These are phyloP conservation scores for Jacaranda mimosifolia DNA, from an alignment of 257 asterid genomes.

Conservation along the genomic window DNA sequence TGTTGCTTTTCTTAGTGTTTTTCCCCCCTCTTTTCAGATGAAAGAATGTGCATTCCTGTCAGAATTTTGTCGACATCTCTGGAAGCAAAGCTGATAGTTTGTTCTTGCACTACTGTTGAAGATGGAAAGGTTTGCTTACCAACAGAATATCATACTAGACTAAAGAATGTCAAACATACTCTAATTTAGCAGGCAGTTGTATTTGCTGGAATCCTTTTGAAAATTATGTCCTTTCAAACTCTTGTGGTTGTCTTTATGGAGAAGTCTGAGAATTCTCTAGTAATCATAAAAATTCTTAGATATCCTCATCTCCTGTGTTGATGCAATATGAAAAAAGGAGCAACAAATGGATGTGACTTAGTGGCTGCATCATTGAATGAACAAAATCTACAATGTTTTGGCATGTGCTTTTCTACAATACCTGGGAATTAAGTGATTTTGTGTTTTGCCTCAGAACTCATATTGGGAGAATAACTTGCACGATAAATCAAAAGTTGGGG, in stretches of 20 bases:
- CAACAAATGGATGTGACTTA: constrained; percentile 25
- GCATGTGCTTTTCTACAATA: constrained; percentile 22
- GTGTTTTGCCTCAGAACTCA: constrained; percentile 52
- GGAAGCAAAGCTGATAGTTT: constrained; percentile 87
- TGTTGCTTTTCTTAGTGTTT: constrained; percentile 22
- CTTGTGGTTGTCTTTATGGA: constrained; percentile 5
- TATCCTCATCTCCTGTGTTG: neutral
- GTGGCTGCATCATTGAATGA: constrained; percentile 14
- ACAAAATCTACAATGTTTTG: neutral
- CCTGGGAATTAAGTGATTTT: constrained; percentile 4
- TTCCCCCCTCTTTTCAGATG: constrained; percentile 51
- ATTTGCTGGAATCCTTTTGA: constrained; percentile 24
- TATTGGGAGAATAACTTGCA: constrained; percentile 46
- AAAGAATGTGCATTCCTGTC: constrained; percentile 56
- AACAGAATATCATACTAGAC: constrained; percentile 24
- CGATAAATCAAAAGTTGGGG: constrained; percentile 35
- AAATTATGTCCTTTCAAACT: constrained; percentile 1
- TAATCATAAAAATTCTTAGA: neutral
- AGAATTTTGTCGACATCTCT: constrained; percentile 75
- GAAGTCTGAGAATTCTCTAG: constrained; percentile 10
- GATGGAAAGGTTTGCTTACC: constrained; percentile 60
- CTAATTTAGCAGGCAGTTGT: constrained; percentile 32
- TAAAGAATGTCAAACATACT: constrained; percentile 1
- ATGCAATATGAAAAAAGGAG: neutral
- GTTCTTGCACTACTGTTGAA: constrained; percentile 63